Base-by-base conservation (phyloP, 1,139 yeast species). In the Meyerozyma smithsonii region DNA sequence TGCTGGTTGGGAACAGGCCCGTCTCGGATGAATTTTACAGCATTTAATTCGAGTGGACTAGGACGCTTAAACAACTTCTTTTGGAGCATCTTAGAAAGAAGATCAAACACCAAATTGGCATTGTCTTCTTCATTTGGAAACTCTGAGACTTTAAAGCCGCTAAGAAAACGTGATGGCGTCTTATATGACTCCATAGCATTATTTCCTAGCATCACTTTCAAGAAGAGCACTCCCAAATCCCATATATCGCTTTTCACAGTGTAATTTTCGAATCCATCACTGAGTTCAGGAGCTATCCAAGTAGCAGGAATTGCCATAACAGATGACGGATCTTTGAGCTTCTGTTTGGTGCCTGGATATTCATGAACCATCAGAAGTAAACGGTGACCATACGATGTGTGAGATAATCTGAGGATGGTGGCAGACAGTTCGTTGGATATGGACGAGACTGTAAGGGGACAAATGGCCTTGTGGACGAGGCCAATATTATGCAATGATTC, bases 171-270 rank as follows among this genome's bases (percentile, higher is more conserved):
- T 7, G 62, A 64, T 0, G 97, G 96, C 1, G 78, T 67, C 10
- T 69, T 60, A 50, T 66, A 86, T 8, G 73, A 74, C 1, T 74
- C 64, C 0, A 82, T 44, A 3, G 56, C 46, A 37, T 60, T 53
- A 37, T 53, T 55, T 7, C 95, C 95, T 34, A 81, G 66, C 56
- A 89, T 77, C 52, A 88, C 72, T 46, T 86, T 79, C 20, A 86
- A 65, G 50, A 92, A 82, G 4, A 86, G 61, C 0, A 86, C 87
- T 3, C 97, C 98, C 37, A 90, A 64, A 51, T 86, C 85, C 96
- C 97, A 92, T 5, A 94, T 83, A 62, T 94, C 98, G 0, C 96
- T 81, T 55, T 88, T 87, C 35, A 87, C 69, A 42, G 83, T 85
- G 8, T 84, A 82, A 14, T 59, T 49, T 30, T 58, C 65, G 11